Conservation (phyloP, 306 rosid species). For the Argentina anserina region DNA sequence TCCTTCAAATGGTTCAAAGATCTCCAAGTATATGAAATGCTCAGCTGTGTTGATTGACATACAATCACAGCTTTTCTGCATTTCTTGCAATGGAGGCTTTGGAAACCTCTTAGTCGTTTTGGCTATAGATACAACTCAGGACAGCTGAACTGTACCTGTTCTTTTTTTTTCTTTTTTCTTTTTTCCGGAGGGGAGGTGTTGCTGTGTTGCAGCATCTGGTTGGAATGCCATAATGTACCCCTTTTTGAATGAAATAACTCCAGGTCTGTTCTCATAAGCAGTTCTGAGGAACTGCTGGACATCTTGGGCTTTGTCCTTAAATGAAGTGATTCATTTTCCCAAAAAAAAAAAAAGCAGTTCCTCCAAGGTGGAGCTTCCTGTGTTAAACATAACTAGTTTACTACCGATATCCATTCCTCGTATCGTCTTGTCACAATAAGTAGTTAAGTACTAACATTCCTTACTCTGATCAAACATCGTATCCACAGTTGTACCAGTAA, state of each 20-base stretch:
- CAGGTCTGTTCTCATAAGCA: too few species aligned
- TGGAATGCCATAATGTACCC: background rate
- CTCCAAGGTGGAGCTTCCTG: constrained; percentile 25
- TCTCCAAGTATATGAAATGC: constrained; percentile 6
- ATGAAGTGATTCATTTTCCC: constrained; percentile 5
- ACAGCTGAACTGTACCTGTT: background rate
- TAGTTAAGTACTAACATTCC: background rate
- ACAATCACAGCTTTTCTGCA: background rate
- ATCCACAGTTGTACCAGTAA: background rate
- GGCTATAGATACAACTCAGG: background rate
- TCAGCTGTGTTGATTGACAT: background rate
- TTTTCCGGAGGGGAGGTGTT: background rate
- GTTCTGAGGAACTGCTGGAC: too few species aligned
- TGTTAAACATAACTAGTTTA: too few species aligned
- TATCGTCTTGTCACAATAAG: background rate
- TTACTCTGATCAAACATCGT: background rate
- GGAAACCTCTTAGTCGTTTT: background rate
- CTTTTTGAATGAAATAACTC: background rate
- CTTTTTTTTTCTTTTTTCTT: background rate
- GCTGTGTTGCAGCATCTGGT: background rate
- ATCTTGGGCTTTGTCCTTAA: too few species aligned
- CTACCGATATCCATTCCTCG: constrained; percentile 2
- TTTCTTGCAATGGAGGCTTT: constrained; percentile 24
- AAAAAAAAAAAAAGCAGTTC: constrained; percentile 12
- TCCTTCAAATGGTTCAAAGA: background rate